These are phyloP conservation scores for Abortiporus biennis DNA, from an alignment of 1,284 basidiomycete species.

Conservation along the genomic window DNA sequence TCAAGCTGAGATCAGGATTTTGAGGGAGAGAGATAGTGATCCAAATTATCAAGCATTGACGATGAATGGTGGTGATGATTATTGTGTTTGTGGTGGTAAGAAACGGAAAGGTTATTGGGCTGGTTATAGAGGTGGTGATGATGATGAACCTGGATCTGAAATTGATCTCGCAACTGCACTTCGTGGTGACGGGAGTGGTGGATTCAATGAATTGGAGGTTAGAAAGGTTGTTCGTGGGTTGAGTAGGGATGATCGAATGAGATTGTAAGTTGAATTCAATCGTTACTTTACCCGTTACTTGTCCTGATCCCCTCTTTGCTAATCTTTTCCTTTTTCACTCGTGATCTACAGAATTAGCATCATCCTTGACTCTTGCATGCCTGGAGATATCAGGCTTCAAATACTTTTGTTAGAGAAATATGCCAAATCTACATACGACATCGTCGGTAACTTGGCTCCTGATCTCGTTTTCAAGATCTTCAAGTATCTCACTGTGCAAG, in stretches of 20 bases:
- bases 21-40: slow-evolving; percentile 36
- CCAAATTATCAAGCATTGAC: slow-evolving; percentile 3
- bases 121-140: slow-evolving; percentile 42
- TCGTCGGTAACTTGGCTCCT: slow-evolving; percentile 69
- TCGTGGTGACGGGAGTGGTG: slow-evolving; percentile 46
- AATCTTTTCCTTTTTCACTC: slow-evolving; percentile 5
- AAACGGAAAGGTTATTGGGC: slow-evolving; percentile 61
- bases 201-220: slow-evolving; percentile 65
- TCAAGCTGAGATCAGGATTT: slow-evolving; percentile 62
- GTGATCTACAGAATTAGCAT: slow-evolving; percentile 29
- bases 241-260: slow-evolving; percentile 61
- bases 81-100: slow-evolving; percentile 57
- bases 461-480: slow-evolving; percentile 64
- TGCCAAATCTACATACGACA: slow-evolving; percentile 72
- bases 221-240: slow-evolving; percentile 56
- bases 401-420: slow-evolving; percentile 82
- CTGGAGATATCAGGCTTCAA: slow-evolving; percentile 71
- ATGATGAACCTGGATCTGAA: slow-evolving; percentile 34
- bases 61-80: slow-evolving; percentile 24
- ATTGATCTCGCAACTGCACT: slow-evolving; percentile 41
- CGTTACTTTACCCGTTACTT: too few species aligned
- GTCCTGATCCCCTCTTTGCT: slow-evolving; percentile 7
- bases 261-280: slow-evolving; percentile 64
- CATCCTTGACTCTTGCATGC: slow-evolving; percentile 58
- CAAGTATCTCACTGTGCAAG: slow-evolving; percentile 54